Evolutionary conservation across 257 asterid species (phyloP).

Genomic region (Forsythia suspensa): DNA sequence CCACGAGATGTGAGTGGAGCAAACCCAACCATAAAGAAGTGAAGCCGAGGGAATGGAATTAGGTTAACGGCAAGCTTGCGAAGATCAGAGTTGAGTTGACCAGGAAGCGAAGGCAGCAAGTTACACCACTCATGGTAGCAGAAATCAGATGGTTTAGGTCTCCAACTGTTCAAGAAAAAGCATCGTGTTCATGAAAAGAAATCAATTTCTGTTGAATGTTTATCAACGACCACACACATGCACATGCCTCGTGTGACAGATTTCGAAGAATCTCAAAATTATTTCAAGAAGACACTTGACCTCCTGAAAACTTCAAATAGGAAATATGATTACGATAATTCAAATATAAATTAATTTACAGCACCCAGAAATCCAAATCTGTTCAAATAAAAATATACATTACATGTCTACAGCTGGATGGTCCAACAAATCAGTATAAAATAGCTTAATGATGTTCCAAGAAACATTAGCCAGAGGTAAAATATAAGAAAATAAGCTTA

Average conservation of each 20-base stretch:
- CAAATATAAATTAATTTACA: too few species aligned
- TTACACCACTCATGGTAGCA: slow-evolving; percentile 88
- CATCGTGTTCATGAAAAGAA: not conserved
- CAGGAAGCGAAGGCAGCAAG: slow-evolving; percentile 81
- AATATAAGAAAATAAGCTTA: not conserved
- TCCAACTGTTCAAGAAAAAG: slow-evolving; percentile 45
- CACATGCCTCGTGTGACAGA: not conserved
- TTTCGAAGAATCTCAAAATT: not conserved
- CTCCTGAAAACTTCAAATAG: not conserved
- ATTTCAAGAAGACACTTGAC: not conserved
- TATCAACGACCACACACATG: not conserved
- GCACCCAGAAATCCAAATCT: not conserved
- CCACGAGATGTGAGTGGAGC: slow-evolving; percentile 92
- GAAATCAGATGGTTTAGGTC: slow-evolving; percentile 76
- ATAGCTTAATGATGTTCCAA: not conserved
- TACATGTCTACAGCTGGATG: not conserved
- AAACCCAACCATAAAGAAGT: slow-evolving; percentile 82
- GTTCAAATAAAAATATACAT: not conserved
- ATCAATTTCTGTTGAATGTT: not conserved
- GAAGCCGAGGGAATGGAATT: slow-evolving; percentile 76
- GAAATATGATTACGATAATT: too few species aligned
- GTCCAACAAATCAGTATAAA: not conserved
- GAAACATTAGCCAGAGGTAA: not conserved
- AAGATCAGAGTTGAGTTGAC: slow-evolving; percentile 80
- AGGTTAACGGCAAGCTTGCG: slow-evolving; percentile 83